Evolutionary conservation across 1,284 basidiomycete genomes (phyloP).

Genomic region (Ustilago hordei): DNA sequence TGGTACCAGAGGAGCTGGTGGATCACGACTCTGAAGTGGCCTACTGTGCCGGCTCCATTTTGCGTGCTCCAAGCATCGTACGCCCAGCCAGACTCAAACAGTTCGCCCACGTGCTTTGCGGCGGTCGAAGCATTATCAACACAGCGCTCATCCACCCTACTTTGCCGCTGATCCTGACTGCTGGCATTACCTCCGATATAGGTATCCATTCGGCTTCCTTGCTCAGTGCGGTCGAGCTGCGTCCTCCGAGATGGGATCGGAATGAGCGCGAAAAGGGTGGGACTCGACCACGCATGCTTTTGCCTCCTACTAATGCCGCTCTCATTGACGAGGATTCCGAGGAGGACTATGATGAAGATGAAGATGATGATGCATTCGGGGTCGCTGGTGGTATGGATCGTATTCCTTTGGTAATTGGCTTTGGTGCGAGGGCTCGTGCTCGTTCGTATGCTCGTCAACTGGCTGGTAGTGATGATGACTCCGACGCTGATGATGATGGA

Average conservation of each 20-base stretch:
- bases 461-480: neutral
- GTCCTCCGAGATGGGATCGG: neutral
- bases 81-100: constrained; percentile 25
- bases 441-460: neutral
- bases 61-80: constrained; percentile 21
- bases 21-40: constrained; percentile 27
- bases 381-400: neutral
- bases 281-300: neutral
- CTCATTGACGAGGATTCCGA: constrained; percentile 1
- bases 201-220: constrained; percentile 24
- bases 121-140: constrained; percentile 38
- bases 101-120: constrained; percentile 28
- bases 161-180: constrained; percentile 30
- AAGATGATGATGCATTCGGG: neutral
- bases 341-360: neutral
- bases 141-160: constrained; percentile 41
- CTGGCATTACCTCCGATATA: constrained; percentile 27
- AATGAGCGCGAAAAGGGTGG: neutral
- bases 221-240: constrained; percentile 6
- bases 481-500: neutral
- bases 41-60: constrained; percentile 23
- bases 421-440: neutral
- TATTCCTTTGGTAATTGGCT: neutral
- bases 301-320: neutral
- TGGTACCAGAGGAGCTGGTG: constrained; percentile 9